Evolutionary conservation across 805 yeast species (phyloP), one percentile per base, ranked within the genome.

Genomic region (Cyberlindnera suaveolens): DNA sequence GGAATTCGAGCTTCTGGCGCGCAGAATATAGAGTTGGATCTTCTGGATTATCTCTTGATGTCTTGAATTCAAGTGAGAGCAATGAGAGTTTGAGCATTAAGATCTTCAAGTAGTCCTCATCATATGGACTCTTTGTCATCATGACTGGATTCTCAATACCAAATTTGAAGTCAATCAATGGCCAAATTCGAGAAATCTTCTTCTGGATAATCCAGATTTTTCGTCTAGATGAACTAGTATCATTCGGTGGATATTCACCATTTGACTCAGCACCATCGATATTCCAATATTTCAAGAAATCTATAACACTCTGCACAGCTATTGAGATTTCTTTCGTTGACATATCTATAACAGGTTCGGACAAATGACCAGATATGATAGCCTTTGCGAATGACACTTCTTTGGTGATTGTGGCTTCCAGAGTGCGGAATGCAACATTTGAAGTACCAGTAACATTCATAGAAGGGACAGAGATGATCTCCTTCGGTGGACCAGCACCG

Each of bases 281-380:
- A 16, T 37, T 40, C 16, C 40, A 33, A 27, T 48, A 50, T 10
- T 45, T 47, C 31, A 51, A 16, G 36, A 47, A 58, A 23, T 56
- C 53, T 11, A 58, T 16, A 2, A 47, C 52, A 41, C 56, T 50
- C 35, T 48, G 40, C 1, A 65, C 56, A 30, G 67, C 54, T 16
- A 67, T 56, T 1, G 71, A 63, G 3, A 70, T 49, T 38, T 71
- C 67, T 11, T 60, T 61, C 5, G 70, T 60, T 27, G 72, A 67
- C 19, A 71, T 51, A 48, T 74, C 79, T n/a, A 72, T 33, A 1
- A 68, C 62, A 16, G 75, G 67, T 2, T 72, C 72, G 3, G 76
- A 62, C 3, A 72, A 36, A 39, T 69, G 71, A 18, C 68, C 67
- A 14, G 66, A 61, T 2, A 71, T 38, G 6, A 61, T 62, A 3